A percentile compares a stretch with the other conserved stretches of the same genome.
These are phyloP conservation scores for Globisporangium parvum DNA, from an alignment of 352 stramenopile genomes.

Conservation along the genomic window DNA sequence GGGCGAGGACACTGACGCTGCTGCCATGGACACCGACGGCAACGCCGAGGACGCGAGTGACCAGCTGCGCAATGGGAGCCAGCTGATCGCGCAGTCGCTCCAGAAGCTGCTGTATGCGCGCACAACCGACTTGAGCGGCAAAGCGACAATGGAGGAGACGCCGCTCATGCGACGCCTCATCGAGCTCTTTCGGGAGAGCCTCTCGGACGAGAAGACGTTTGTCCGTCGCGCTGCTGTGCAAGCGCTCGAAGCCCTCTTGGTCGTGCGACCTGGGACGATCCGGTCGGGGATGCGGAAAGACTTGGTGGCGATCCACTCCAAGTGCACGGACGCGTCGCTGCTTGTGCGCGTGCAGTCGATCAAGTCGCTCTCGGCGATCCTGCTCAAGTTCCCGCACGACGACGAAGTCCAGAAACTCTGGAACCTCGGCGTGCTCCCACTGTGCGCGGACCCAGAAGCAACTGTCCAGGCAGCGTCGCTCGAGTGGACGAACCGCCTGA, in stretches of 20 bases:
- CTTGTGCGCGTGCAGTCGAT: constrained; percentile 77
- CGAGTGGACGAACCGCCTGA: constrained; percentile 44
- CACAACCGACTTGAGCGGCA: constrained; percentile 22
- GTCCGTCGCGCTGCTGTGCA: constrained; percentile 77
- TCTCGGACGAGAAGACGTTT: constrained; percentile 80
- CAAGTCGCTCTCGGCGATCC: constrained; percentile 70
- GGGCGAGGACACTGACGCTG: constrained; percentile 9
- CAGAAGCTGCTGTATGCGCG: constrained; percentile 43
- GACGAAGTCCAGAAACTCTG: constrained; percentile 73
- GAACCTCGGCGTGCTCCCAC: constrained; percentile 77
- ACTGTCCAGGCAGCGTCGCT: constrained; percentile 64
- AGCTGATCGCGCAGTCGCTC: constrained; percentile 42
- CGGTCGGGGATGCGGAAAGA: constrained; percentile 51
- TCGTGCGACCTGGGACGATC: constrained; percentile 42
- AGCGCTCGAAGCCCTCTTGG: constrained; percentile 64
- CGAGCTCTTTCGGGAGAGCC: constrained; percentile 63
- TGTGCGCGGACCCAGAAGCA: constrained; percentile 74
- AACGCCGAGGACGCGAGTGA: constrained; percentile 8
- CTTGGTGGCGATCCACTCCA: constrained; percentile 70
- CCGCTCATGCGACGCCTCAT: constrained; percentile 61
- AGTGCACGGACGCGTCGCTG: constrained; percentile 70
- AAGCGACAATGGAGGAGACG: constrained; percentile 38
- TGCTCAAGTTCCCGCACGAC: constrained; percentile 67
- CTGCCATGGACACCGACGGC: constrained; percentile 17
- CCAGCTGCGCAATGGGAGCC: constrained; percentile 5